phyloP scores from a whole-genome alignment of 371 early-diverging fungal species.

The Scutellospora calospora region DNA sequence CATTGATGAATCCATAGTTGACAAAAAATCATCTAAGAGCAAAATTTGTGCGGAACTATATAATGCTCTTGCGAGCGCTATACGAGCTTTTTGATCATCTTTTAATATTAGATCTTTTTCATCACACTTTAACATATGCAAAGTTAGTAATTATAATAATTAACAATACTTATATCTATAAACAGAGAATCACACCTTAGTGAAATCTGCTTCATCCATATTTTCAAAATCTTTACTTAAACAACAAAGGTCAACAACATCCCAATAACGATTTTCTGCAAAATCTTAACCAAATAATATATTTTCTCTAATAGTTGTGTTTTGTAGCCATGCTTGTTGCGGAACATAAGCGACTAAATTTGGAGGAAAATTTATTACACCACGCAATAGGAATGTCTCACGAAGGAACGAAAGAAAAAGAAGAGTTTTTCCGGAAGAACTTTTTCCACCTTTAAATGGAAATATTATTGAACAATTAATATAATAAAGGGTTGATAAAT shows the following conservation, averaged over 20 bases:
- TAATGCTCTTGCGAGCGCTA: conserved; percentile 79
- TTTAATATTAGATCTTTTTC: conserved; percentile 68
- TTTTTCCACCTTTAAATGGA: conserved; percentile 23
- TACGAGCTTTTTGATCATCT: conserved; percentile 75
- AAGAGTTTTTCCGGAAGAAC: conserved; percentile 35
- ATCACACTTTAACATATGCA: conserved; percentile 24
- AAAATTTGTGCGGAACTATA: conserved; percentile 72
- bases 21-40: conserved; percentile 76
- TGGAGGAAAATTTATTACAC: conserved; percentile 31
- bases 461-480: background rate
- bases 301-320: conserved; percentile 82
- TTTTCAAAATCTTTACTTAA: conserved; percentile 78
- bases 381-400: conserved; percentile 19
- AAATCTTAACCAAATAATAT: conserved; percentile 82
- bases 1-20: conserved; percentile 68
- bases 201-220: conserved; percentile 83
- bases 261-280: conserved; percentile 69
- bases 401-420: conserved; percentile 39
- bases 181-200: conserved; percentile 73
- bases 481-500: background rate
- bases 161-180: conserved; percentile 46
- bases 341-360: conserved; percentile 70
- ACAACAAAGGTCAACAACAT: conserved; percentile 73
- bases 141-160: conserved; percentile 14
- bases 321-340: conserved; percentile 84